phyloP scores from a whole-genome alignment of 495 filamentous ascomycete genomes.

The Oidiodendron maius region DNA sequence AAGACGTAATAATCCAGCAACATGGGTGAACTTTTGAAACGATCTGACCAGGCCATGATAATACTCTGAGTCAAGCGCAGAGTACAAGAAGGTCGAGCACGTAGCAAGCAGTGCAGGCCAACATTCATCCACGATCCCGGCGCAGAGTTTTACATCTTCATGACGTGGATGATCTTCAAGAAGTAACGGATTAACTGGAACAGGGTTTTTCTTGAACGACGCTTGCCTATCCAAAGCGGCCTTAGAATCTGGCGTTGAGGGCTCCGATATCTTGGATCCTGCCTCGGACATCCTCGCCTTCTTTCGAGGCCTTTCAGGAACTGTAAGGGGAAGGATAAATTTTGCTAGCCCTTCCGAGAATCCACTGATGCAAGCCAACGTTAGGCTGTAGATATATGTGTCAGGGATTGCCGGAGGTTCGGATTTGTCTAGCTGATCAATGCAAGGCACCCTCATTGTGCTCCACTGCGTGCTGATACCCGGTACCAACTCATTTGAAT shows the following conservation, averaged over 20 bases:
- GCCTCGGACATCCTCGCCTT: constrained; percentile 38
- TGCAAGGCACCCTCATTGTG: constrained; percentile 76
- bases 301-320: constrained; percentile 53
- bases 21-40: constrained; percentile 93
- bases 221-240: constrained; percentile 35
- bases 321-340: constrained; percentile 84
- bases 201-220: constrained; percentile 50
- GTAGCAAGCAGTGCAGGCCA: constrained; percentile 94
- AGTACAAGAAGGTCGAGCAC: constrained; percentile 90
- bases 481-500: constrained; percentile 48
- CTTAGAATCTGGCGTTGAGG: constrained; percentile 33
- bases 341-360: constrained; percentile 90
- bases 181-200: constrained; percentile 75
- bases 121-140: constrained; percentile 79
- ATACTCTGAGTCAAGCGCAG: constrained; percentile 87
- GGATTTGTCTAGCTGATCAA: constrained; percentile 89
- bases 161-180: constrained; percentile 66
- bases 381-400: constrained; percentile 88
- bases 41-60: constrained; percentile 90
- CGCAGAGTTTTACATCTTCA: constrained; percentile 64
- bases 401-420: constrained; percentile 80
- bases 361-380: constrained; percentile 78
- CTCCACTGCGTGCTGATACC: constrained; percentile 92
- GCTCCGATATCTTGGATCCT: constrained; percentile 17
- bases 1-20: constrained; percentile 80